A percentile compares a stretch with the other conserved stretches of the same genome.
Evolutionary conservation across 2,329 filamentous ascomycete species (phyloP).

Genomic region (Ascochyta lentis): DNA sequence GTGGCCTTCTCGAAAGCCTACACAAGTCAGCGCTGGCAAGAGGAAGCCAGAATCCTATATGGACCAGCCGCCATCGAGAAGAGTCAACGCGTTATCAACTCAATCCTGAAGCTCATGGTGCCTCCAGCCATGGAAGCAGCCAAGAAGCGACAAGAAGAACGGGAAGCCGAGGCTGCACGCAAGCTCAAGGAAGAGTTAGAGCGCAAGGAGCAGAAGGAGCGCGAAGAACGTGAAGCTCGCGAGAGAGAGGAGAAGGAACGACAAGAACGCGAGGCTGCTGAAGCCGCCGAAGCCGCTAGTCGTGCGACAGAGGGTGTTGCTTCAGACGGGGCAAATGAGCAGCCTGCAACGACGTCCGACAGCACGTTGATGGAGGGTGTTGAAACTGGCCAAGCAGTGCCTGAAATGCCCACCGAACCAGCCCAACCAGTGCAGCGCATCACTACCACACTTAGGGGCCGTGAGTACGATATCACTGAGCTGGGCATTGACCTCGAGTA

Average conservation of each 20-base stretch:
- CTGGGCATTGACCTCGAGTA: slow-evolving; percentile 95
- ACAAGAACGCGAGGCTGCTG: slow-evolving; percentile 52
- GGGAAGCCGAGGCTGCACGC: slow-evolving; percentile 75
- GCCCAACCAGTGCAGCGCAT: slow-evolving; percentile 61
- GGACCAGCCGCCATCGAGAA: slow-evolving; percentile 72
- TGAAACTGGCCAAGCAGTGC: slow-evolving; percentile 54
- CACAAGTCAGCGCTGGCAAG: slow-evolving; percentile 82
- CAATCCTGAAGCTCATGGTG: slow-evolving; percentile 75
- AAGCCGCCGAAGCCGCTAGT: slow-evolving; percentile 46
- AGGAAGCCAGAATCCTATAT: slow-evolving; percentile 89
- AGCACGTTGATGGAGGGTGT: slow-evolving; percentile 77
- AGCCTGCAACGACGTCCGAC: slow-evolving; percentile 49
- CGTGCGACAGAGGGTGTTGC: slow-evolving; percentile 38
- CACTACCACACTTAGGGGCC: slow-evolving; percentile 82
- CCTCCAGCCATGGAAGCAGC: slow-evolving; percentile 85
- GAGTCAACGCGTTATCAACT: slow-evolving; percentile 69
- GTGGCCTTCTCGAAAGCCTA: slow-evolving; percentile 75
- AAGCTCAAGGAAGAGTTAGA: slow-evolving; percentile 67
- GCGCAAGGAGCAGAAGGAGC: slow-evolving; percentile 66
- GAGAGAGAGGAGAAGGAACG: slow-evolving; percentile 54
- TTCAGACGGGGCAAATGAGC: slow-evolving; percentile 35
- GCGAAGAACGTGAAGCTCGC: slow-evolving; percentile 62
- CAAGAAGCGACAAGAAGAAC: slow-evolving; percentile 74
- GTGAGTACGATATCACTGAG: slow-evolving; percentile 90
- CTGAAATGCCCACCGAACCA: slow-evolving; percentile 48